A percentile compares a stretch with the other conserved stretches of the same genome.
Conservation (phyloP, 2,329 filamentous ascomycete species). For the Neonectria faginata region DNA sequence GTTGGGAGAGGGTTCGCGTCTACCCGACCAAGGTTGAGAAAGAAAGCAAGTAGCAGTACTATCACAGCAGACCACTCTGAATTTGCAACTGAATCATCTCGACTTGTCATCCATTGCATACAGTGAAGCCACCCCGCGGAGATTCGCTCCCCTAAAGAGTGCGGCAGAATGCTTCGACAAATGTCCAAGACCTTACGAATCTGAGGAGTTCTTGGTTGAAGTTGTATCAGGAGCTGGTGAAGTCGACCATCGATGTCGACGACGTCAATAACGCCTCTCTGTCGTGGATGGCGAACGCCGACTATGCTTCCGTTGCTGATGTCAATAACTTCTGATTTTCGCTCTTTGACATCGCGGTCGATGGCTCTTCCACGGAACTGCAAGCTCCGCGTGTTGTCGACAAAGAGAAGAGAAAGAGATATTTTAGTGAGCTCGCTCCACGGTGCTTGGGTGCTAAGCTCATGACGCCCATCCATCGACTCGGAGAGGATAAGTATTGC, state of each 20-base stretch:
- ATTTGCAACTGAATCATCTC: conserved; percentile 61
- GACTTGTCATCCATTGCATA: conserved; percentile 73
- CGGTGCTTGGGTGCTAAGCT: conserved; percentile 79
- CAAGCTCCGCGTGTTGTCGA: conserved; percentile 70
- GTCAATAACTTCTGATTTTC: conserved; percentile 60
- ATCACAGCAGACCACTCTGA: conserved; percentile 77
- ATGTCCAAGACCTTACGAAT: conserved; percentile 71
- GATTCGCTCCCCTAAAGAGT: conserved; percentile 69
- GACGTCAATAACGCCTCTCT: conserved; percentile 73
- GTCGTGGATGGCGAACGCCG: conserved; percentile 68
- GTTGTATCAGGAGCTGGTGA: conserved; percentile 75
- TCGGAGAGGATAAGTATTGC: conserved; percentile 78
- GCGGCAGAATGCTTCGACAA: conserved; percentile 73
- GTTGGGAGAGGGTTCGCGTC: conserved; percentile 44
- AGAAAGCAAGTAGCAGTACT: conserved; percentile 73
- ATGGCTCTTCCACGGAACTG: conserved; percentile 65
- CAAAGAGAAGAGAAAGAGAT: conserved; percentile 69
- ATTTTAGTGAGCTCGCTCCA: conserved; percentile 79
- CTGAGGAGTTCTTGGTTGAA: conserved; percentile 73
- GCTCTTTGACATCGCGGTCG: conserved; percentile 63
- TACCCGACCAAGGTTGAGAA: conserved; percentile 67
- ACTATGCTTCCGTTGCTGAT: conserved; percentile 61
- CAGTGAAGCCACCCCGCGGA: conserved; percentile 80
- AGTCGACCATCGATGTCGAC: conserved; percentile 70
- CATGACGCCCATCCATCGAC: conserved; percentile 70